A percentile compares a stretch with the other conserved stretches of the same genome.
Conservation (phyloP, 768 basidiomycete genomes). For the Gloeopeniophorella convolvens region DNA sequence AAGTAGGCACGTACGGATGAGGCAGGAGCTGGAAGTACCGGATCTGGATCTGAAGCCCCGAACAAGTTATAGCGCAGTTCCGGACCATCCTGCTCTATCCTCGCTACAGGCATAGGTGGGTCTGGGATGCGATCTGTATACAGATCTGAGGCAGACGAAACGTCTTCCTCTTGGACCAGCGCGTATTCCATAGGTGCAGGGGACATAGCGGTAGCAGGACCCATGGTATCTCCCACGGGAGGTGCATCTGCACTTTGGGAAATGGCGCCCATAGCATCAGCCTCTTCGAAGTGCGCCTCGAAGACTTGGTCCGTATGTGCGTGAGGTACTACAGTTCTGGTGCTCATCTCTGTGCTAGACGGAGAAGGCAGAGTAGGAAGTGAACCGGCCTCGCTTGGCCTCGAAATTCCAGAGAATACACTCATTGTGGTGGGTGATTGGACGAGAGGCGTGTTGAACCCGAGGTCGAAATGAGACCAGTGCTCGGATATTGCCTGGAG, state of each 20-base stretch:
- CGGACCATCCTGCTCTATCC: not conserved
- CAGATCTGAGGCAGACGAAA: conserved; percentile 1
- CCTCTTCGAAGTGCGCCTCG: not conserved
- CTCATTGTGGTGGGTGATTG: not conserved
- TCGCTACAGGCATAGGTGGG: conserved; percentile 1
- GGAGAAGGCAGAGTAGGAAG: not conserved
- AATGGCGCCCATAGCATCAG: too few relatives aligned
- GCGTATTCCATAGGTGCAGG: too few relatives aligned
- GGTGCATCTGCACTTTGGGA: too few relatives aligned
- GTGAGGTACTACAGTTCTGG: not conserved
- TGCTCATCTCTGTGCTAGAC: not conserved
- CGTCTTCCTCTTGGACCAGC: not conserved
- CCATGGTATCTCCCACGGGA: too few relatives aligned
- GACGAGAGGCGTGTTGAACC: not conserved
- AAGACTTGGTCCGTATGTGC: not conserved
- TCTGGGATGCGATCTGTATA: not conserved
- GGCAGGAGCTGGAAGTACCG: too few relatives aligned
- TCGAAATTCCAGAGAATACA: not conserved
- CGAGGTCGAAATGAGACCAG: not conserved
- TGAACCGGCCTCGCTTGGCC: conserved; percentile 4
- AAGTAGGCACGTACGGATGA: too few relatives aligned
- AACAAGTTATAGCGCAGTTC: not conserved
- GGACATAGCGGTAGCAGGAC: too few relatives aligned
- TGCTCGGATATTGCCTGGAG: not conserved
- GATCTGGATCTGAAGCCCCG: too few relatives aligned